Percentiles rank a stretch among this genome's conserved stretches.
Evolutionary conservation across 2,329 filamentous ascomycete genomes (phyloP).

Genomic region (Colletotrichum sp.): DNA sequence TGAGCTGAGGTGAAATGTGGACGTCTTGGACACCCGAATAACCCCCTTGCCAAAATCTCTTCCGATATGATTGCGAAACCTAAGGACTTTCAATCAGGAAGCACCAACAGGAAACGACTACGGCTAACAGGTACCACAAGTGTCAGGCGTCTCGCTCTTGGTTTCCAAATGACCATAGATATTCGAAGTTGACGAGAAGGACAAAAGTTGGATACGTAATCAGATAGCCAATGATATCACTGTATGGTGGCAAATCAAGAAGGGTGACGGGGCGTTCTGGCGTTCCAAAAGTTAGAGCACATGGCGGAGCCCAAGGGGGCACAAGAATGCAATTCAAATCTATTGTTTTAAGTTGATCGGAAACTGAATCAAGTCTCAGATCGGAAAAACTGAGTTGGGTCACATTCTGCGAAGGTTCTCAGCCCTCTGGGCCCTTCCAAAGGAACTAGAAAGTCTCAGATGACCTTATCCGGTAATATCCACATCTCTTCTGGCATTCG

Average conservation of each 20-base stretch:
- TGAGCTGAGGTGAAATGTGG: neutral
- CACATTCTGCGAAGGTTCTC: neutral
- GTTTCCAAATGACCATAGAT: neutral
- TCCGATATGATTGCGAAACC: neutral
- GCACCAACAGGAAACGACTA: neutral
- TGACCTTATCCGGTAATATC: neutral
- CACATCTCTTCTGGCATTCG: neutral
- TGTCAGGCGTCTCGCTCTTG: neutral
- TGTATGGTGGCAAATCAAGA: neutral
- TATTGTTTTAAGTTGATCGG: neutral
- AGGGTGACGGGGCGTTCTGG: neutral
- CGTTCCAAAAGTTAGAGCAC: neutral
- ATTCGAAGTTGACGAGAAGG: neutral
- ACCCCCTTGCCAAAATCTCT: neutral
- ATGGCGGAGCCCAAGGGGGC: neutral
- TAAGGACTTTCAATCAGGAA: accelerated
- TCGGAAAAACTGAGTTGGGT: neutral
- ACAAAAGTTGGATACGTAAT: neutral
- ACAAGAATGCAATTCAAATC: neutral
- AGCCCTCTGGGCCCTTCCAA: neutral
- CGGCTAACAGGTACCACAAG: accelerated
- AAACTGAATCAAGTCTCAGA: neutral
- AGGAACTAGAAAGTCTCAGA: neutral
- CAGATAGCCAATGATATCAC: neutral
- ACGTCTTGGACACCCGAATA: neutral